Percentiles rank a stretch among this genome's conserved stretches.
Conservation (phyloP, 2,329 filamentous ascomycete species). For the Coccinonectria pachysandricola region DNA sequence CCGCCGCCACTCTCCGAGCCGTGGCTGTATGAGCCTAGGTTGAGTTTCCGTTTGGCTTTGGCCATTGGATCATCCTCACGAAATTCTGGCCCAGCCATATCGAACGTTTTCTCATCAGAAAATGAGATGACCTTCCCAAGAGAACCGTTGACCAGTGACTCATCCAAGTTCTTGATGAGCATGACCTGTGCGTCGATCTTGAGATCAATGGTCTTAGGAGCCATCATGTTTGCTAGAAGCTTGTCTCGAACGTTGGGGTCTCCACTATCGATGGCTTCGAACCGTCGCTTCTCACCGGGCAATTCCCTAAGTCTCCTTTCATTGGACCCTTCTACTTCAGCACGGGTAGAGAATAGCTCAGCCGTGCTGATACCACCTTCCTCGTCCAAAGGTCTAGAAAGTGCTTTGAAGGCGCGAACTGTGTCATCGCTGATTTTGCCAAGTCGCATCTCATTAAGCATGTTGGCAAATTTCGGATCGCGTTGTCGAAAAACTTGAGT, state of each 20-base stretch:
- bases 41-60: conserved; percentile 47
- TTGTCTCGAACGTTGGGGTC: conserved; percentile 64
- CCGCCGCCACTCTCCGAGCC: conserved; percentile 35
- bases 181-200: conserved; percentile 95
- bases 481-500: conserved; percentile 96
- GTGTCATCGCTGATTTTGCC: conserved; percentile 71
- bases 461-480: conserved; percentile 76
- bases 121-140: conserved; percentile 63
- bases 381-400: conserved; percentile 62
- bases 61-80: conserved; percentile 32
- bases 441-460: conserved; percentile 97
- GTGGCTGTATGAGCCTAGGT: conserved; percentile 35
- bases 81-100: conserved; percentile 30
- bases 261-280: conserved; percentile 66
- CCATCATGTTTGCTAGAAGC: conserved; percentile 84
- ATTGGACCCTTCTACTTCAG: conserved; percentile 85
- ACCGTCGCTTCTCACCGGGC: conserved; percentile 56
- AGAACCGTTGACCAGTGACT: conserved; percentile 86
- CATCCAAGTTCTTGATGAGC: conserved; percentile 99
- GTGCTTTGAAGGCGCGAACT: conserved; percentile 61
- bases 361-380: conserved; percentile 63
- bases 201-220: conserved; percentile 66
- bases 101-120: conserved; percentile 29
- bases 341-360: conserved; percentile 83
- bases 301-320: conserved; percentile 60